Base-by-base conservation (phyloP, 371 early-diverging fungal species). In the Fennellomyces sp. region DNA sequence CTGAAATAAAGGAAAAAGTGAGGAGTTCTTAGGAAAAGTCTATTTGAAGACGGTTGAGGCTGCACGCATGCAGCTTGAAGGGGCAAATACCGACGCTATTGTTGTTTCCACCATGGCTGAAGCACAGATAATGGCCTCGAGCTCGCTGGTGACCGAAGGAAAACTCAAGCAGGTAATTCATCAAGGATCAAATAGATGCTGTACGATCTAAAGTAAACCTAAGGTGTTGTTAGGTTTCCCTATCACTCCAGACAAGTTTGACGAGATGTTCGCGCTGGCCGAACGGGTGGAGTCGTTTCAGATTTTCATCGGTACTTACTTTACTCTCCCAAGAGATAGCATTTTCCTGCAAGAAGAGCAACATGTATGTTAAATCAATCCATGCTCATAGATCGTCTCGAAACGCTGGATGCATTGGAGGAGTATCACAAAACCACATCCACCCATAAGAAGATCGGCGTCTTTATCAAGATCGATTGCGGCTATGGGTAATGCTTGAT, bases 61-160 rank as follows among this genome's bases (percentile, higher is more conserved):
- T n/a, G n/a, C n/a, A n/a, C n/a, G n/a, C n/a, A n/a, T n/a, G n/a
- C n/a, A n/a, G n/a, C n/a, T n/a, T n/a, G n/a, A n/a, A n/a, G n/a
- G n/a, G n/a, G n/a, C n/a, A n/a, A n/a, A 67, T 10, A 69, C 71
- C 2, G 56, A 73, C 31, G 70, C 76, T n/a, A 74, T 80, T 49
- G 75, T 80, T 10, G 76, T 76, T 4, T 76, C 76, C 2, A 80
- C 80, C 0, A 21, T 80, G 41, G 69, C 80, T 12, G 80, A 80
- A 53, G 80, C 80, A 30, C 53, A 69, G 39, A 57, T 47, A 19
- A 60, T 80, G 63, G 70, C 66, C 15, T 29, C 68, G 25, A 74
- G 75, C 31, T 57, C 39, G 10, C 60, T 78, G 12, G 65, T 63
- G 5, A 27, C 60, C 3, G 25, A 48, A 17, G 63, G 63, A 6